Base-by-base conservation (phyloP, 2,329 filamentous ascomycete species). In the Chaetomium olivaceum region DNA sequence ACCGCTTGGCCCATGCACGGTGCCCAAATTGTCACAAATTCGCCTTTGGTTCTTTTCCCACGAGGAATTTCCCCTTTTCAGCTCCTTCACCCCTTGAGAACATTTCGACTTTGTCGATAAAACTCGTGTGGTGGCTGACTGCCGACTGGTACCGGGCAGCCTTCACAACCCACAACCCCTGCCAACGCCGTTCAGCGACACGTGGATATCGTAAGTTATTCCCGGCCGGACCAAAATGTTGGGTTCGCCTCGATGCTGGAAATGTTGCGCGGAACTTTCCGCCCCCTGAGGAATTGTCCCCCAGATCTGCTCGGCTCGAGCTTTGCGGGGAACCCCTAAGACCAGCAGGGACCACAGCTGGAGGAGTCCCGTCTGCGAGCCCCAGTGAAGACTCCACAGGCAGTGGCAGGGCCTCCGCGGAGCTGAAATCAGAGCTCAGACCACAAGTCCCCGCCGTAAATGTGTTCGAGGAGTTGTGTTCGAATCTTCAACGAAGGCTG, bases 1-100 rank as follows among this genome's bases (percentile, higher is more conserved):
- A 58, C 46, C 4, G 50, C 33, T 52, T 58, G 56, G 59, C 43
- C 56, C 57, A 58, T 68, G 66, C 66, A 66, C 48, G 19, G 33
- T 31, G 27, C 36, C 39, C 36, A 46, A 39, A 59, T 27, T 52
- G 54, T 55, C 43, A 58, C 58, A 50, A 25, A 43, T 29, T 39
- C 4, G 33, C 50, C 16, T 36, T n/a, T 58, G 23, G 1, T 14
- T 31, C 50, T 21, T 23, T 48, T 58, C 21, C 16, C 31, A 23
- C 11, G 51, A 54, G 33, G 31, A 21, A 46, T 5, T 58, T 23
- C 14, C 16, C 11, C 19, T 54, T 27, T 54, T 31, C 52, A 56
- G 19, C 52, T 56, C 21, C 29, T 56, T 19, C 27, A 29, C 4
- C 16, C 6, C 16, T 43, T 43, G 39, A 43, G 39, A 43, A 7